Conservation (phyloP, 805 yeast species). For the Ogataea pilisensis region DNA sequence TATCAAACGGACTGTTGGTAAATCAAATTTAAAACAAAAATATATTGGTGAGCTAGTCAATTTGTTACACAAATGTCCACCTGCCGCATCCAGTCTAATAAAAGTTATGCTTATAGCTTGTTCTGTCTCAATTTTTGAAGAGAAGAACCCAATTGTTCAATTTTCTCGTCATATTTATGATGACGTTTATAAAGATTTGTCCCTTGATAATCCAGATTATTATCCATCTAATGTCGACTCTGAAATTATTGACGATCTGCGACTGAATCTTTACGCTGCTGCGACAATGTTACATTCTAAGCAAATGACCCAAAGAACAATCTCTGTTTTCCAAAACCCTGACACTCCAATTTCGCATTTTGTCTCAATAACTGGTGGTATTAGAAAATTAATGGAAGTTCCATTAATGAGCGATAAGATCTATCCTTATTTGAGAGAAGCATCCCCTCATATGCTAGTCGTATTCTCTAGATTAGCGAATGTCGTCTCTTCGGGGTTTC, state of each 20-base stretch:
- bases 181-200: constrained; percentile 24
- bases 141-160: constrained; percentile 25
- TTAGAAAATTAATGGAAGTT: constrained; percentile 19
- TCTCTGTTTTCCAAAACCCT: constrained; percentile 13
- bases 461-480: constrained; percentile 14
- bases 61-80: constrained; percentile 21
- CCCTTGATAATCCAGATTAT: constrained; percentile 26
- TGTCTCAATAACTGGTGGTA: constrained; percentile 22
- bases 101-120: constrained; percentile 32
- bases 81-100: constrained; percentile 29
- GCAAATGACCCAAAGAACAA: constrained; percentile 10
- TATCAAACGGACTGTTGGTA: constrained; percentile 22
- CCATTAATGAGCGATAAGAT: constrained; percentile 17
- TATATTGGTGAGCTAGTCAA: constrained; percentile 23
- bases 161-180: constrained; percentile 25
- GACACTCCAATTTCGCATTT: constrained; percentile 14
- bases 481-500: background rate
- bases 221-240: constrained; percentile 18
- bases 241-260: constrained; percentile 16
- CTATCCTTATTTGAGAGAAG: constrained; percentile 15
- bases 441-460: constrained; percentile 19
- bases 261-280: constrained; percentile 25
- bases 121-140: constrained; percentile 23
- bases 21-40: constrained; percentile 21
- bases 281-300: constrained; percentile 20